phyloP scores from a whole-genome alignment of 768 basidiomycete genomes.

The Sarcodon aspratus region DNA sequence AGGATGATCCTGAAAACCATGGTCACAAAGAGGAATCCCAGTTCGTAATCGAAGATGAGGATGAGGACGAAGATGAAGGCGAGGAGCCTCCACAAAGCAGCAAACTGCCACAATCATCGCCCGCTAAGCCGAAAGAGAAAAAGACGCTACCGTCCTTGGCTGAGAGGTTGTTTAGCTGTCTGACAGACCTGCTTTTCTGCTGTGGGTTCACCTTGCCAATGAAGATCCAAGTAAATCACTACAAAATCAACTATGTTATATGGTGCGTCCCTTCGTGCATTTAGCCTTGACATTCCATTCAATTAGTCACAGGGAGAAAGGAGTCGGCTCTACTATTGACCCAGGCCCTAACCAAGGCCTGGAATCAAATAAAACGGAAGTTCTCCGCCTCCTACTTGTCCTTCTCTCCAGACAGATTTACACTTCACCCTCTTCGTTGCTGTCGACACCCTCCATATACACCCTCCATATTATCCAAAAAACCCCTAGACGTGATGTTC shows the following conservation, averaged over 20 bases:
- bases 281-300: neutral
- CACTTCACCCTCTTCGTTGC: slow-evolving; percentile 54
- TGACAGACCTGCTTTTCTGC: slow-evolving; percentile 85
- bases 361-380: slow-evolving; percentile 80
- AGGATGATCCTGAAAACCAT: slow-evolving; percentile 12
- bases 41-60: slow-evolving; percentile 87
- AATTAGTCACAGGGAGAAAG: slow-evolving; percentile 66
- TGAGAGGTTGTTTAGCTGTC: slow-evolving; percentile 66
- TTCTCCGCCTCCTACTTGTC: slow-evolving; percentile 79
- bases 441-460: slow-evolving; percentile 65
- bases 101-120: slow-evolving; percentile 7
- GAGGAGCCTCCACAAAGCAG: neutral
- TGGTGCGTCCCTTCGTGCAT: slow-evolving; percentile 42
- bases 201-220: slow-evolving; percentile 88
- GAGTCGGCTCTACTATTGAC: slow-evolving; percentile 80
- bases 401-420: slow-evolving; percentile 90
- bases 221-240: slow-evolving; percentile 63
- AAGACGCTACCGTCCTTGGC: slow-evolving; percentile 64
- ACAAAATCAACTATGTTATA: slow-evolving; percentile 80
- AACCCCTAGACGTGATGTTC: slow-evolving; percentile 68
- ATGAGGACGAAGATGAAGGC: slow-evolving; percentile 29
- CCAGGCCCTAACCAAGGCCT: slow-evolving; percentile 49
- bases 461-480: slow-evolving; percentile 70
- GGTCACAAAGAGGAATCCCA: slow-evolving; percentile 32
- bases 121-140: slow-evolving; percentile 18